Evolutionary conservation across 768 basidiomycete genomes (phyloP).

Genomic region (Suillus subluteus): DNA sequence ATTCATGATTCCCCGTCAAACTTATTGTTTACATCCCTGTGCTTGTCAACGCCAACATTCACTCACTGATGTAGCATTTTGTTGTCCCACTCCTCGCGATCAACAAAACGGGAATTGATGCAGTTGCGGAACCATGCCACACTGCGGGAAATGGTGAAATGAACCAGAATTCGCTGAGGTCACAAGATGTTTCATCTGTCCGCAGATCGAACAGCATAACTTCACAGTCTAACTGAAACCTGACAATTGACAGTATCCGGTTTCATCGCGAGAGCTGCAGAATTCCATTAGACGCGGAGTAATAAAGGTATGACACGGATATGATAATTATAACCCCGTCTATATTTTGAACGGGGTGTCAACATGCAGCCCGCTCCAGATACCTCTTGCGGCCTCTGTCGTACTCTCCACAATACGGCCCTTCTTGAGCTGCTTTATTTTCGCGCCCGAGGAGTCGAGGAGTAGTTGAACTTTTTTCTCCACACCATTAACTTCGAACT

Average conservation of each 20-base stretch:
- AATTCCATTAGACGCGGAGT: conserved; percentile 5
- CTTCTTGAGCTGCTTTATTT: conserved; percentile 79
- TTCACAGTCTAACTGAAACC: not conserved
- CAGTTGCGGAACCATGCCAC: not conserved
- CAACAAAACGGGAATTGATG: not conserved
- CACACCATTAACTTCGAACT: conserved; percentile 73
- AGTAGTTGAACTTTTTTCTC: conserved; percentile 80
- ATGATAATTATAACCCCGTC: conserved; percentile 14
- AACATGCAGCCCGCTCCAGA: conserved; percentile 89
- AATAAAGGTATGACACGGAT: conserved; percentile 7
- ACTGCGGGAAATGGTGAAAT: not conserved
- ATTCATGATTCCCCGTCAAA: not conserved
- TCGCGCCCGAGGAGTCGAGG: conserved; percentile 85
- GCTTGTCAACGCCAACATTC: not conserved
- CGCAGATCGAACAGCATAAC: not conserved
- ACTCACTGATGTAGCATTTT: not conserved
- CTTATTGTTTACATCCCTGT: not conserved
- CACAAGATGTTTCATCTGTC: not conserved
- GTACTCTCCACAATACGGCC: conserved; percentile 70
- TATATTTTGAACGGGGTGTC: conserved; percentile 64
- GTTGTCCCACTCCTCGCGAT: not conserved
- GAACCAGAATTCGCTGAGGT: not conserved
- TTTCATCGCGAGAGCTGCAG: not conserved
- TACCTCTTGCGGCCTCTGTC: conserved; percentile 81
- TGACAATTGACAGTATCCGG: not conserved